Evolutionary conservation across 2,329 filamentous ascomycete genomes (phyloP).

Genomic region (Davidsoniella eucalypti): DNA sequence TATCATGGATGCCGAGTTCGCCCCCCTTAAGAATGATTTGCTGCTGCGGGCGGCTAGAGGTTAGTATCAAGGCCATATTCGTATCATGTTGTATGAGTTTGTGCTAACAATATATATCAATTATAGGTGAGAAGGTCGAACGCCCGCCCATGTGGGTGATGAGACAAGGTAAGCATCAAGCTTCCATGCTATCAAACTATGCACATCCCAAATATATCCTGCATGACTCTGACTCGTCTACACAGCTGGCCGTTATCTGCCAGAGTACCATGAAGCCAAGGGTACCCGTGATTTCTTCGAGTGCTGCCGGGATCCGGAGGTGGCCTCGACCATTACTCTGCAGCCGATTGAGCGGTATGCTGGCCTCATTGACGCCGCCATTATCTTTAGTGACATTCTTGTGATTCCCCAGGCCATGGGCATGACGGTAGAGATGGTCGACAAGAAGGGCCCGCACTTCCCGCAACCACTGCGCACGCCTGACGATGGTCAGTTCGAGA

Average conservation of each 20-base stretch:
- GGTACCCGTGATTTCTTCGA: constrained; percentile 87
- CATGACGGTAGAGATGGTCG: constrained; percentile 97
- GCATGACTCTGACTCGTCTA: background rate
- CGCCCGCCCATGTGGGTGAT: constrained; percentile 97
- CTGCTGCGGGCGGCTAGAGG: constrained; percentile 80
- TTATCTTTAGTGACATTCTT: constrained; percentile 97
- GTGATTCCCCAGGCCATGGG: constrained; percentile 97
- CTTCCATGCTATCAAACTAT: background rate
- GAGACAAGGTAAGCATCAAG: constrained; percentile 61
- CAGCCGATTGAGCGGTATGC: constrained; percentile 87
- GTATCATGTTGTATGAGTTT: background rate
- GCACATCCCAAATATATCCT: background rate
- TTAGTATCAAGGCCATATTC: constrained; percentile 23
- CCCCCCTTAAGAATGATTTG: constrained; percentile 81
- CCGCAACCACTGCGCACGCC: constrained; percentile 67
- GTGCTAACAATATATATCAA: background rate
- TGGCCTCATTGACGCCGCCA: constrained; percentile 85
- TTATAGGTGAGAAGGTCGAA: constrained; percentile 69
- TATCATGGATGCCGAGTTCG: constrained; percentile 32
- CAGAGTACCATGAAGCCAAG: constrained; percentile 94
- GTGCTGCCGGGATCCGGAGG: constrained; percentile 84
- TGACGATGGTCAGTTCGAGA: constrained; percentile 64
- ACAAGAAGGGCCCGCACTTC: constrained; percentile 93
- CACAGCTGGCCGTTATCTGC: constrained; percentile 83
- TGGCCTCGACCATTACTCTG: constrained; percentile 82